Percentiles rank a stretch among this genome's conserved stretches.
phyloP scores from a whole-genome alignment of 306 rosid species.

The Senna tora region DNA sequence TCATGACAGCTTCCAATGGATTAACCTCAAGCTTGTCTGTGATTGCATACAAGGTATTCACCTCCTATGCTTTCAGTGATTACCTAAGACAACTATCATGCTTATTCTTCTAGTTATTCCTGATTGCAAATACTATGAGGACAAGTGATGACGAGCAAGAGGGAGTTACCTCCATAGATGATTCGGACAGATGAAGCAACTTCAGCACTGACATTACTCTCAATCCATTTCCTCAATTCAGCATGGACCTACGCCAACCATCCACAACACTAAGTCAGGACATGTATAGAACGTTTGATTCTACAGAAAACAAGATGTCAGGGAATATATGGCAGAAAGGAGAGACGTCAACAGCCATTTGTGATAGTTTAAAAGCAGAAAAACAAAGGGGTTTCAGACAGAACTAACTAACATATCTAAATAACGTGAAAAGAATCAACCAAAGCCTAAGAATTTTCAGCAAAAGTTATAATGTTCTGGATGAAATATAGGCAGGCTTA shows the following conservation, averaged over 20 bases:
- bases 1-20: not conserved
- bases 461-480: not conserved
- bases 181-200: slow-evolving; percentile 77
- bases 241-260: slow-evolving; percentile 69
- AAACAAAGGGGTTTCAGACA: no score
- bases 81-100: slow-evolving; percentile 10
- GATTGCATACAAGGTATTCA: not conserved
- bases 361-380: not conserved
- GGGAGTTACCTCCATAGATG: slow-evolving; percentile 85
- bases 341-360: not conserved
- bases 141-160: not conserved
- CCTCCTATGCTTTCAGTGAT: slow-evolving; percentile 1
- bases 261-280: slow-evolving; percentile 22
- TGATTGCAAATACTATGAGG: not conserved
- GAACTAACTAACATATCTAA: no score
- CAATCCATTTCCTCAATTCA: slow-evolving; percentile 85
- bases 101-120: slow-evolving; percentile 1
- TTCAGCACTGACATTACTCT: slow-evolving; percentile 58
- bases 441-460: slow-evolving; percentile 9
- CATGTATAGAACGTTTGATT: slow-evolving; percentile 8
- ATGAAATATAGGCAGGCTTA: slow-evolving; percentile 39
- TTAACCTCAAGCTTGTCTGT: not conserved
- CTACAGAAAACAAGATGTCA: not conserved
- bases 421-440: no score
- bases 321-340: not conserved